Percentiles rank a stretch among this genome's conserved stretches.
phyloP scores from a whole-genome alignment of 257 asterid species.

The Pogostemon cablin region DNA sequence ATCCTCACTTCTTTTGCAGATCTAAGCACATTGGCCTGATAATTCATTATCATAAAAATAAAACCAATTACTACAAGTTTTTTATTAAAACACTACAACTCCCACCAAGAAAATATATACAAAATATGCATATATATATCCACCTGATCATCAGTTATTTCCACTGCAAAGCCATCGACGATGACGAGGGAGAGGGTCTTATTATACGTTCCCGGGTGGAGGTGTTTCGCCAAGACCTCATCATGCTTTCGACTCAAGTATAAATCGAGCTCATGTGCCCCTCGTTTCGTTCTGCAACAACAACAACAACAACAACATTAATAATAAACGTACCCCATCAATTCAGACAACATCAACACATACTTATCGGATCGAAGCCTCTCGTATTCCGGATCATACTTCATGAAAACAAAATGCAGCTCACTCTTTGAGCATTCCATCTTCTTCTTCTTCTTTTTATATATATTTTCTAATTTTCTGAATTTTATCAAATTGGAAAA shows the following conservation, averaged over 20 bases:
- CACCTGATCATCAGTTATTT: slow-evolving; percentile 79
- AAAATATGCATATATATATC: neutral
- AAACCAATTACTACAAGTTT: neutral
- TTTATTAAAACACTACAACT: neutral
- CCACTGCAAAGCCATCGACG: slow-evolving; percentile 85
- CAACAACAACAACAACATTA: neutral
- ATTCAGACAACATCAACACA: neutral
- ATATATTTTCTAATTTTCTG: neutral
- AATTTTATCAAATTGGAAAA: neutral
- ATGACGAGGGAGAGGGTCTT: slow-evolving; percentile 81
- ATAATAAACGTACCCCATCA: neutral
- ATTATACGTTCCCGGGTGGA: slow-evolving; percentile 60
- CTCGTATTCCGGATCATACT: slow-evolving; percentile 80
- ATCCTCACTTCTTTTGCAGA: slow-evolving; percentile 78
- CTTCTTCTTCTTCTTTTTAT: neutral
- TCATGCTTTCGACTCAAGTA: slow-evolving; percentile 87
- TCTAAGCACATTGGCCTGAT: slow-evolving; percentile 77
- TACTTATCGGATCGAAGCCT: slow-evolving; percentile 76
- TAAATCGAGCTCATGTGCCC: slow-evolving; percentile 59
- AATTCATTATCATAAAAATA: neutral
- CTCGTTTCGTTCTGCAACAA: slow-evolving; percentile 55
- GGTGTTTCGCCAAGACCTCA: slow-evolving; percentile 57
- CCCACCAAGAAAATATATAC: neutral
- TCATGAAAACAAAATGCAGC: slow-evolving; percentile 83
- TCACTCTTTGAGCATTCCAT: slow-evolving; percentile 51